These are phyloP conservation scores for Debaryomyces subglobosus DNA, from an alignment of 1,139 yeast species.

Conservation along the genomic window DNA sequence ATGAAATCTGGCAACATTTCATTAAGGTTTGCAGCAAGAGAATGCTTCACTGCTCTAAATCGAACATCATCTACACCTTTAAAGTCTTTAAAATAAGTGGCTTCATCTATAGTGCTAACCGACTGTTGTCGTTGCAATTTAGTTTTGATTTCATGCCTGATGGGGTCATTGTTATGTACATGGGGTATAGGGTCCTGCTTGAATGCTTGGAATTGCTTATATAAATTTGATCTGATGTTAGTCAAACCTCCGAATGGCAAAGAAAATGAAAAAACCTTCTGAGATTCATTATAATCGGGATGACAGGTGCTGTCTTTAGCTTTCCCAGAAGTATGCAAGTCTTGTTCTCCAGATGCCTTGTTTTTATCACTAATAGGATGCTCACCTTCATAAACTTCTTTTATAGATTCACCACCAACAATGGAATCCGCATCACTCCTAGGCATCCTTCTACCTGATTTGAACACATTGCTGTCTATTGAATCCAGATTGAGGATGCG, in stretches of 20 bases:
- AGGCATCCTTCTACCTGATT: constrained; percentile 20
- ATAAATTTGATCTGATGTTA: constrained; percentile 27
- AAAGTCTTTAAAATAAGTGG: constrained; percentile 53
- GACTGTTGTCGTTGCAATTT: constrained; percentile 60
- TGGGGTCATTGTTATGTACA: constrained; percentile 22
- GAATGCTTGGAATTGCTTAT: constrained; percentile 26
- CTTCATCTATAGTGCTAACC: constrained; percentile 66
- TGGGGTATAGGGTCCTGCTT: constrained; percentile 28
- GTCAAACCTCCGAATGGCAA: constrained; percentile 42
- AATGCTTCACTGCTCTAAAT: constrained; percentile 66
- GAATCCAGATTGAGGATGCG: neutral
- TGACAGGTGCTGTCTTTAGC: constrained; percentile 13
- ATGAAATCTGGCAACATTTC: constrained; percentile 38
- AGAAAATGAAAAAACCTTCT: constrained; percentile 46
- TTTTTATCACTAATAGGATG: constrained; percentile 6
- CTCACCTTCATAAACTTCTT: constrained; percentile 13
- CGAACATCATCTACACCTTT: constrained; percentile 69
- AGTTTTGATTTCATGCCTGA: constrained; percentile 39
- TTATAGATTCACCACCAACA: constrained; percentile 41
- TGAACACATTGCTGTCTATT: neutral
- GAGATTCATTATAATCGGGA: constrained; percentile 22
- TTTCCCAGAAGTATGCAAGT: neutral
- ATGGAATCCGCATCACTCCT: constrained; percentile 40
- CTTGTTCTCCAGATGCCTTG: constrained; percentile 2
- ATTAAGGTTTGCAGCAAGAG: constrained; percentile 55